Evolutionary conservation across 768 basidiomycete genomes (phyloP).

Genomic region (Leccinum aurantiacum): DNA sequence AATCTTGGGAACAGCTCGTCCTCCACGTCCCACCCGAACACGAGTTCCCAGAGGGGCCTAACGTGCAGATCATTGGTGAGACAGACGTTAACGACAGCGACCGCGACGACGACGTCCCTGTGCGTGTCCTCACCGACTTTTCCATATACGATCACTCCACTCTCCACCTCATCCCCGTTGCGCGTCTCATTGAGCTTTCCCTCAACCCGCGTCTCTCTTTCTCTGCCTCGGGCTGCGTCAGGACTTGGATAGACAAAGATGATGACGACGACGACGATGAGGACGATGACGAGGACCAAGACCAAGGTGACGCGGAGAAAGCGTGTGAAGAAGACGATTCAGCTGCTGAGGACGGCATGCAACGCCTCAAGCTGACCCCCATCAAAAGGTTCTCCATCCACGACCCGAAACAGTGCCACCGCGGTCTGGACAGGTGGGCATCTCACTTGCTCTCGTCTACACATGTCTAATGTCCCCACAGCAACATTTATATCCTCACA

Average conservation of each 20-base stretch:
- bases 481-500: slow-evolving; percentile 66
- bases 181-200: slow-evolving; percentile 36
- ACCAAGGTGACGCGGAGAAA: slow-evolving; percentile 22
- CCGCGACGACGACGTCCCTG: slow-evolving; percentile 45
- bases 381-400: slow-evolving; percentile 53
- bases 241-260: slow-evolving; percentile 36
- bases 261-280: slow-evolving; percentile 29
- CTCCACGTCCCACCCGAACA: slow-evolving; percentile 27
- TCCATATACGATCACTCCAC: slow-evolving; percentile 46
- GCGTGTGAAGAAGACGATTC: slow-evolving; percentile 2
- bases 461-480: slow-evolving; percentile 29
- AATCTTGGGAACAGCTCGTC: slow-evolving; percentile 9
- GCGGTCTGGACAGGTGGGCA: slow-evolving; percentile 45
- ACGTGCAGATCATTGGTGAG: slow-evolving; percentile 47
- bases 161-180: slow-evolving; percentile 41
- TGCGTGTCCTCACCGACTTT: slow-evolving; percentile 57
- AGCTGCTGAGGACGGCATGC: slow-evolving; percentile 16
- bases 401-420: slow-evolving; percentile 26
- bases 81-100: slow-evolving; percentile 25
- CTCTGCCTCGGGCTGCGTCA: slow-evolving; percentile 43
- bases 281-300: slow-evolving; percentile 23
- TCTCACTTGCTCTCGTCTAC: background rate
- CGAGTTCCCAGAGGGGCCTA: slow-evolving; percentile 40
- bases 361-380: slow-evolving; percentile 39
- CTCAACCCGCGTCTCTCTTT: slow-evolving; percentile 18